A percentile compares a stretch with the other conserved stretches of the same genome.
These are phyloP conservation scores for Smittium mucronatum DNA, from an alignment of 371 early-diverging fungal genomes.

Conservation along the genomic window DNA sequence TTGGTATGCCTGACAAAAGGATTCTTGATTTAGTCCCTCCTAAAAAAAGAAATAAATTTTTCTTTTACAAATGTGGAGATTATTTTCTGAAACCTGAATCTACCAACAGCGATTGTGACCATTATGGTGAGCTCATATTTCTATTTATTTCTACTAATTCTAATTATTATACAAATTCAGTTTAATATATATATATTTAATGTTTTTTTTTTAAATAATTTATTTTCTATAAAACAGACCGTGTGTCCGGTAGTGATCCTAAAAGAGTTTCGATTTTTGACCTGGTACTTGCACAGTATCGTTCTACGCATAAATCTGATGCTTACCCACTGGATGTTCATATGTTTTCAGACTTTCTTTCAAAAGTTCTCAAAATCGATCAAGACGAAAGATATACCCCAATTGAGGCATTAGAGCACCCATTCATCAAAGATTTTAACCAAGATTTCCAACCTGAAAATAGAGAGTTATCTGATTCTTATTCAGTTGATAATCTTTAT, in stretches of 20 bases:
- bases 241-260: neutral
- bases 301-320: neutral
- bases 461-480: no score
- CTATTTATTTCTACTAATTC: no score
- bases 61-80: neutral
- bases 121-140: no score
- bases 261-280: neutral
- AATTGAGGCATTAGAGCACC: neutral
- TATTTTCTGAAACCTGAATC: neutral
- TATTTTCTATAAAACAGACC: neutral
- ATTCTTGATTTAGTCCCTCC: slow-evolving; percentile 64
- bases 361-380: neutral
- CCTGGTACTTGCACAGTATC: neutral
- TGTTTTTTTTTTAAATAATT: no score
- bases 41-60: slow-evolving; percentile 19
- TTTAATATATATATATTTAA: neutral
- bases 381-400: neutral
- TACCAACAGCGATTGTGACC: no score
- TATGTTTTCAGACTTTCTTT: neutral
- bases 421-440: neutral
- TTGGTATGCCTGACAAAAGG: slow-evolving; percentile 64
- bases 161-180: neutral
- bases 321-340: neutral
- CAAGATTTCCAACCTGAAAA: no score
- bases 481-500: no score